phyloP scores from a whole-genome alignment of 176 grass and related monocot genomes.

The Ananas comosus region DNA sequence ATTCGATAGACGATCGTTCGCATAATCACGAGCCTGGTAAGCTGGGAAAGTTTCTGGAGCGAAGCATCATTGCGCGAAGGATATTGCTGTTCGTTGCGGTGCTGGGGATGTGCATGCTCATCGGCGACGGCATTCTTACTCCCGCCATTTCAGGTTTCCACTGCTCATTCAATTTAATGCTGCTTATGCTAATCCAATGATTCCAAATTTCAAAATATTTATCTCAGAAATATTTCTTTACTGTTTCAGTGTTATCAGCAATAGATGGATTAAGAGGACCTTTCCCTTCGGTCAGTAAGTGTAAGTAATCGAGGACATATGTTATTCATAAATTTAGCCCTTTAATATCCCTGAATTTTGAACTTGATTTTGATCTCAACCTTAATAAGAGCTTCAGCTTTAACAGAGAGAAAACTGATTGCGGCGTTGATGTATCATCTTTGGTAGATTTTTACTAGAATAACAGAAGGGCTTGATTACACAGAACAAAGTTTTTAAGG shows the following conservation, averaged over 20 bases:
- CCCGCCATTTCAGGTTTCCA: slow-evolving; percentile 69
- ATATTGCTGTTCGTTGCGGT: slow-evolving; percentile 58
- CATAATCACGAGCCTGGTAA: slow-evolving; percentile 29
- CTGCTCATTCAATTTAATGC: neutral
- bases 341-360: too few species aligned
- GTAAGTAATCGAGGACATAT: slow-evolving; percentile 25
- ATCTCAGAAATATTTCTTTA: neutral
- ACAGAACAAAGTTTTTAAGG: too few species aligned
- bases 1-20: slow-evolving; percentile 24
- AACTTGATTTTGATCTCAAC: too few species aligned
- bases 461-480: too few species aligned
- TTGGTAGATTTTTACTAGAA: too few species aligned
- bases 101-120: slow-evolving; percentile 84
- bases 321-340: neutral
- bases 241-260: slow-evolving; percentile 57
- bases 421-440: too few species aligned
- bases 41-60: slow-evolving; percentile 55
- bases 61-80: slow-evolving; percentile 61
- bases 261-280: slow-evolving; percentile 55
- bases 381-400: too few species aligned
- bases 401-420: too few species aligned
- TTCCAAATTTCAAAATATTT: neutral
- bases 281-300: slow-evolving; percentile 46
- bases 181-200: slow-evolving; percentile 5
- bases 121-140: slow-evolving; percentile 82